Evolutionary conservation across 805 yeast species (phyloP).

Genomic region (Brettanomyces bruxellensis): DNA sequence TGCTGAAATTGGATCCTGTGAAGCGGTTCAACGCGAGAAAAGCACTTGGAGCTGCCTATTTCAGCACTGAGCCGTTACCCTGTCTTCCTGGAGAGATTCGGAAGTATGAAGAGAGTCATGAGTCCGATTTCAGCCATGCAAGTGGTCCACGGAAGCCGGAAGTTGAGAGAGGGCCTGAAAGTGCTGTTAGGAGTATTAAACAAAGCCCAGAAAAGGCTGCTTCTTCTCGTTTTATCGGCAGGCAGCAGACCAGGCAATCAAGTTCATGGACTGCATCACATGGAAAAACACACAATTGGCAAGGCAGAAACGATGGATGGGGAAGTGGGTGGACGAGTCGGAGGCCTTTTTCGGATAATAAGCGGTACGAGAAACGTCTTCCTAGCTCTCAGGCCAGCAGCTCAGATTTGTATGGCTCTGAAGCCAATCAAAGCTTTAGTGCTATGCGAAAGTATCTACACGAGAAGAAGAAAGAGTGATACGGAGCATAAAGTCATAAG

Average conservation of each 20-base stretch:
- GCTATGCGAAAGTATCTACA: slow-evolving; percentile 3
- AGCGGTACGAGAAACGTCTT: background rate
- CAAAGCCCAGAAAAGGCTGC: background rate
- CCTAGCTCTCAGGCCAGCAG: slow-evolving; percentile 7
- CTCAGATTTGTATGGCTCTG: slow-evolving; percentile 9
- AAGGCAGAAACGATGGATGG: background rate
- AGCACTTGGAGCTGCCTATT: slow-evolving; percentile 66
- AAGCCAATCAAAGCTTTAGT: slow-evolving; percentile 2
- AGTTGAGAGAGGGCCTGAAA: slow-evolving; percentile 21
- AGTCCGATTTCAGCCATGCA: slow-evolving; percentile 42
- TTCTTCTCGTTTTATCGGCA: background rate
- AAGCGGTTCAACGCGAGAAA: slow-evolving; percentile 70
- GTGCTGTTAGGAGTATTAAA: background rate
- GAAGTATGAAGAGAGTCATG: slow-evolving; percentile 79
- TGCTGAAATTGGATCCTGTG: slow-evolving; percentile 63
- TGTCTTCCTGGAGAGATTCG: slow-evolving; percentile 45
- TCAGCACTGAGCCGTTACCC: slow-evolving; percentile 60
- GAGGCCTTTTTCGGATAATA: background rate
- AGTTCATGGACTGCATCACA: slow-evolving; percentile 1
- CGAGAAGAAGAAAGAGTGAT: background rate
- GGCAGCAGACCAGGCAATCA: background rate
- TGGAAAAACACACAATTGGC: background rate
- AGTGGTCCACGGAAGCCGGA: slow-evolving; percentile 39
- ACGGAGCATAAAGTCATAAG: background rate
- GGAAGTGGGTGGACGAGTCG: background rate